phyloP scores from a whole-genome alignment of 768 basidiomycete species.

The Boletus coccyginus region DNA sequence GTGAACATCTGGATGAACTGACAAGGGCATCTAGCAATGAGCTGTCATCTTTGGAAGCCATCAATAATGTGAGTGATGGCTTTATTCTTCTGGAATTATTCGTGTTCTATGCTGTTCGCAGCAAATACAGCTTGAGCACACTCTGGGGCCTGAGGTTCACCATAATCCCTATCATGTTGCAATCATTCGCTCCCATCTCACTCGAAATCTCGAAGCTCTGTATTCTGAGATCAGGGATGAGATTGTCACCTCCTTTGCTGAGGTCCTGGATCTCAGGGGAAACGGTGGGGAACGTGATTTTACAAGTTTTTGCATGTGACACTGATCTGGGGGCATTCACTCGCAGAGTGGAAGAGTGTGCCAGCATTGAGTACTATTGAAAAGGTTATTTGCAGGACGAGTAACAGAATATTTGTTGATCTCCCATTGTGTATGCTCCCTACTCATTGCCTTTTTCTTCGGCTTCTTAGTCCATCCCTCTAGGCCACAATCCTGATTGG shows the following conservation, averaged over 20 bases:
- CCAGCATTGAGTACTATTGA: slow-evolving; percentile 22
- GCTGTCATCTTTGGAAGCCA: slow-evolving; percentile 33
- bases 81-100: not conserved
- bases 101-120: slow-evolving; percentile 12
- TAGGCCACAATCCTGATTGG: slow-evolving; percentile 2
- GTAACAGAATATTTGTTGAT: slow-evolving; percentile 39
- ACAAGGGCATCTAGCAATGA: slow-evolving; percentile 36
- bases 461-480: not conserved
- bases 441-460: not conserved
- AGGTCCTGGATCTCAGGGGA: slow-evolving; percentile 29
- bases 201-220: slow-evolving; percentile 37
- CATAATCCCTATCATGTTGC: slow-evolving; percentile 27
- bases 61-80: slow-evolving; percentile 32
- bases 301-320: too few relatives aligned
- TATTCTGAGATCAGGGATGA: slow-evolving; percentile 47
- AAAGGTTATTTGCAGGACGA: slow-evolving; percentile 37
- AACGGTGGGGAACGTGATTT: slow-evolving; percentile 6
- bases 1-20: slow-evolving; percentile 37
- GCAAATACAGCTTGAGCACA: slow-evolving; percentile 37
- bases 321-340: not conserved
- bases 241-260: slow-evolving; percentile 38
- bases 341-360: slow-evolving; percentile 43
- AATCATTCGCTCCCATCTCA: slow-evolving; percentile 29
- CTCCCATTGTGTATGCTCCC: slow-evolving; percentile 41
- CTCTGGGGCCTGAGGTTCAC: slow-evolving; percentile 32